phyloP scores from a whole-genome alignment of 2,329 filamentous ascomycete genomes.

The Xylariales sp. region DNA sequence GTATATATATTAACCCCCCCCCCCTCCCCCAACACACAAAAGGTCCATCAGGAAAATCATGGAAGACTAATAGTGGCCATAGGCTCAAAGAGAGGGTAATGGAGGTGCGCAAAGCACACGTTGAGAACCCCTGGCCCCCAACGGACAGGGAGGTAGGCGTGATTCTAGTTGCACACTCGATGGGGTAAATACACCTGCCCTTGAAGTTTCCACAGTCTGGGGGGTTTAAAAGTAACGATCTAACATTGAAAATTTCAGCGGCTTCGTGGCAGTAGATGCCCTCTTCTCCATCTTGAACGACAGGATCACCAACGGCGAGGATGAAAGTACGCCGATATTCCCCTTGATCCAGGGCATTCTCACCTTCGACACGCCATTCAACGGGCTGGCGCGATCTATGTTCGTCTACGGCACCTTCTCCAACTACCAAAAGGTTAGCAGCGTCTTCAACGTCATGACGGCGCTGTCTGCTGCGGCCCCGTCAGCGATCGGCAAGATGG shows the following conservation, averaged over 20 bases:
- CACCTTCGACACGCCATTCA: conserved; percentile 82
- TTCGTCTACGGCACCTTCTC: conserved; percentile 58
- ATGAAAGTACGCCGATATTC: conserved; percentile 54
- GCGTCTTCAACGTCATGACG: conserved; percentile 54
- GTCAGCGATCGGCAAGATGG: conserved; percentile 34
- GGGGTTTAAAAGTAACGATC: no score
- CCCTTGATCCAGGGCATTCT: conserved; percentile 77
- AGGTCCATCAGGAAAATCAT: no score
- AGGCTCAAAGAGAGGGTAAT: conserved; percentile 81
- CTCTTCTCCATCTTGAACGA: conserved; percentile 70
- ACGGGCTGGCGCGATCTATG: conserved; percentile 58
- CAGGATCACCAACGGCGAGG: conserved; percentile 37
- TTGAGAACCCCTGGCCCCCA: conserved; percentile 70
- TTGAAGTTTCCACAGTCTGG: conserved; percentile 17
- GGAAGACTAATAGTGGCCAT: neutral
- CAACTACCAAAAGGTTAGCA: conserved; percentile 53
- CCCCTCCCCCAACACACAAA: no score
- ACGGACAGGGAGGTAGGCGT: conserved; percentile 77
- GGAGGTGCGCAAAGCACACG: conserved; percentile 66
- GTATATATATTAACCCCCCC: conserved; percentile 36
- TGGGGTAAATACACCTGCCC: conserved; percentile 50
- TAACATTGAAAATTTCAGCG: no score
- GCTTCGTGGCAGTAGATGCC: conserved; percentile 79
- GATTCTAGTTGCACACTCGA: conserved; percentile 78
- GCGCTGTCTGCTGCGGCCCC: conserved; percentile 46